phyloP scores from a whole-genome alignment of 169 alveolate species.

The Babesia ovata region DNA sequence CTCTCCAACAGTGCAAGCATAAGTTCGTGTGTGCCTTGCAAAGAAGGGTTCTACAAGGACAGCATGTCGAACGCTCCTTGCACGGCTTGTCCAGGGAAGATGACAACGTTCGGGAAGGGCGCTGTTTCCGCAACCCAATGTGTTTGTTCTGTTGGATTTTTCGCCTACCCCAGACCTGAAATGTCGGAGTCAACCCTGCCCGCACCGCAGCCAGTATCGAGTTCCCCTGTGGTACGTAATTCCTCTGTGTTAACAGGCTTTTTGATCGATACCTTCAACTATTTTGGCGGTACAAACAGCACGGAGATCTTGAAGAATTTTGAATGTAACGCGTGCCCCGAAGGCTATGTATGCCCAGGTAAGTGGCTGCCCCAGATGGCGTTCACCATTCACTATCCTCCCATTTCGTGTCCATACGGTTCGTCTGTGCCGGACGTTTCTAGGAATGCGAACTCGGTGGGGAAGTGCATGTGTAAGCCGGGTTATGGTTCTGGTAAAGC shows the following conservation, averaged over 20 bases:
- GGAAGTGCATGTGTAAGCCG: conserved; percentile 59
- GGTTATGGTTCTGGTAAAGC: conserved; percentile 57
- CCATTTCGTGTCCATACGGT: conserved; percentile 62
- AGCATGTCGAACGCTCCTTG: conserved; percentile 66
- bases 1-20: conserved; percentile 13
- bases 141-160: conserved; percentile 69
- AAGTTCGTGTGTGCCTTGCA: conserved; percentile 66
- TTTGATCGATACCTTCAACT: conserved; percentile 18
- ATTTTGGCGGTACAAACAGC: not conserved
- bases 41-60: conserved; percentile 72
- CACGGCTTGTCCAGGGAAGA: conserved; percentile 69
- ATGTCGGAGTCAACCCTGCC: not conserved
- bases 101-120: conserved; percentile 73
- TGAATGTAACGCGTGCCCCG: conserved; percentile 43
- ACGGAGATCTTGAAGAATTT: not conserved
- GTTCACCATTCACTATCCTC: conserved; percentile 40
- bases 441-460: conserved; percentile 13
- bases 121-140: conserved; percentile 68
- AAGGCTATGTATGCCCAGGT: conserved; percentile 54
- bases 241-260: conserved; percentile 7
- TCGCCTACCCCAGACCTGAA: conserved; percentile 21
- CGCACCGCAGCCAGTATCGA: not conserved
- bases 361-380: conserved; percentile 23
- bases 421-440: conserved; percentile 45
- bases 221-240: not conserved